Conservation (phyloP, 2,329 filamentous ascomycete genomes). For the Alternaria sp. region DNA sequence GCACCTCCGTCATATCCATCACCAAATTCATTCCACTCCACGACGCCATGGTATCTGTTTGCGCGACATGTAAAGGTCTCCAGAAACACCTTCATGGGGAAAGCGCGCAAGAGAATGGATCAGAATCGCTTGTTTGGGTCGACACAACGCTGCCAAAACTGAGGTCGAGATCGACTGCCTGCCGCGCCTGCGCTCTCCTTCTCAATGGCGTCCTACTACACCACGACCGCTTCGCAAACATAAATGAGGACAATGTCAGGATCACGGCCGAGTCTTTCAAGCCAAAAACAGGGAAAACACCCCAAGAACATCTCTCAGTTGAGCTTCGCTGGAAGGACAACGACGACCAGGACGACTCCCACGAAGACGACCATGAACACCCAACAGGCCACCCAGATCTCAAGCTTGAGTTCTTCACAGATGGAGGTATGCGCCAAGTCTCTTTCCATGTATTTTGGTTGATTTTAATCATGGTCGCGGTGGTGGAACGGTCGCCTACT, state of each 20-base stretch:
- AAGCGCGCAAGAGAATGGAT: slow-evolving; percentile 22
- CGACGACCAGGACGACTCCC: slow-evolving; percentile 26
- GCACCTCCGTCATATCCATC: slow-evolving; percentile 11
- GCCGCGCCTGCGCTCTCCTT: slow-evolving; percentile 45
- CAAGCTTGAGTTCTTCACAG: slow-evolving; percentile 48
- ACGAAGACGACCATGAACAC: slow-evolving; percentile 31
- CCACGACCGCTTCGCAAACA: slow-evolving; percentile 38
- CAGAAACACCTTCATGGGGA: slow-evolving; percentile 40
- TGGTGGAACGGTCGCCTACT: slow-evolving; percentile 4
- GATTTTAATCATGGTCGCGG: neutral
- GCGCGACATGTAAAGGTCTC: slow-evolving; percentile 45
- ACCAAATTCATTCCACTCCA: neutral
- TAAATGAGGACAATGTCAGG: slow-evolving; percentile 34
- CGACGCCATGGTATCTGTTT: slow-evolving; percentile 40
- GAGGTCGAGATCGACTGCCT: slow-evolving; percentile 39
- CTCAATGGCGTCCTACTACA: slow-evolving; percentile 46
- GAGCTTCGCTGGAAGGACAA: slow-evolving; percentile 43
- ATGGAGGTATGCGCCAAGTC: slow-evolving; percentile 39
- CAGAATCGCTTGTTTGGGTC: slow-evolving; percentile 33
- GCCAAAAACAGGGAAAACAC: slow-evolving; percentile 15
- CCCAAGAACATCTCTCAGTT: slow-evolving; percentile 46
- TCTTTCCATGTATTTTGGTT: neutral
- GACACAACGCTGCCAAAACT: slow-evolving; percentile 41
- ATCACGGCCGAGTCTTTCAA: slow-evolving; percentile 43
- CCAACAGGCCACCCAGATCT: slow-evolving; percentile 42